A percentile compares a stretch with the other conserved stretches of the same genome.
Evolutionary conservation across 2,329 filamentous ascomycete species (phyloP).

Genomic region (Fusarium oligoseptatum): DNA sequence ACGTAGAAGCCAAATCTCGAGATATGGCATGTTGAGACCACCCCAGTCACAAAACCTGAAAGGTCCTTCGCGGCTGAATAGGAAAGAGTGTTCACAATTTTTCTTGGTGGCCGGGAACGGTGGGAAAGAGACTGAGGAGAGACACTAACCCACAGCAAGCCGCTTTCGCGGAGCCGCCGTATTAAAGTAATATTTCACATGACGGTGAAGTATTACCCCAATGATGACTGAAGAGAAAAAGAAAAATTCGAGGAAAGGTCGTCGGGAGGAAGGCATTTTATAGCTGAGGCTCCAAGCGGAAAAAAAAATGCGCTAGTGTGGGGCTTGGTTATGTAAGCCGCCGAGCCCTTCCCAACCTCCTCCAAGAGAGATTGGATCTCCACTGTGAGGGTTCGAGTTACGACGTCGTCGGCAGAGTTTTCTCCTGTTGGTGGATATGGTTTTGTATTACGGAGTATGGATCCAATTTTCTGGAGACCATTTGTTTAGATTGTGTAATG

Average conservation of each 20-base stretch:
- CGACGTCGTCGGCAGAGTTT: background rate
- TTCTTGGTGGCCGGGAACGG: constrained; percentile 68
- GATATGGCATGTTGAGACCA: constrained; percentile 59
- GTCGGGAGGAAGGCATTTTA: constrained; percentile 2
- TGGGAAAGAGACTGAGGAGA: constrained; percentile 63
- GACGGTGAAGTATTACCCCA: constrained; percentile 36
- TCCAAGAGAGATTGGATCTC: background rate
- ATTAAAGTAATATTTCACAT: constrained; percentile 57
- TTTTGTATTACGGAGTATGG: background rate
- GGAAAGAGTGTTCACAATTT: constrained; percentile 62
- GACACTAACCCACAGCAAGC: constrained; percentile 67
- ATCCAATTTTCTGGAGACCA: background rate
- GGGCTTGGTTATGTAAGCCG: background rate
- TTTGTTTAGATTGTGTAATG: background rate
- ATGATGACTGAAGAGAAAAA: constrained; percentile 28
- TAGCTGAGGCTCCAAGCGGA: background rate
- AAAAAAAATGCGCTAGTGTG: constrained; percentile 7
- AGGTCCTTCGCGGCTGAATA: constrained; percentile 57
- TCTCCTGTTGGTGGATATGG: background rate
- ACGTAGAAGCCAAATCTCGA: background rate
- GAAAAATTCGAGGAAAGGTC: background rate
- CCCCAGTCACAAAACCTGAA: constrained; percentile 63
- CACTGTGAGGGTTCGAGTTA: background rate
- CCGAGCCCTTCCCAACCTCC: background rate
- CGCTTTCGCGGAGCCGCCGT: constrained; percentile 66